Base-by-base conservation (phyloP, 148 eudicot species). In the Bassia scoparia region DNA sequence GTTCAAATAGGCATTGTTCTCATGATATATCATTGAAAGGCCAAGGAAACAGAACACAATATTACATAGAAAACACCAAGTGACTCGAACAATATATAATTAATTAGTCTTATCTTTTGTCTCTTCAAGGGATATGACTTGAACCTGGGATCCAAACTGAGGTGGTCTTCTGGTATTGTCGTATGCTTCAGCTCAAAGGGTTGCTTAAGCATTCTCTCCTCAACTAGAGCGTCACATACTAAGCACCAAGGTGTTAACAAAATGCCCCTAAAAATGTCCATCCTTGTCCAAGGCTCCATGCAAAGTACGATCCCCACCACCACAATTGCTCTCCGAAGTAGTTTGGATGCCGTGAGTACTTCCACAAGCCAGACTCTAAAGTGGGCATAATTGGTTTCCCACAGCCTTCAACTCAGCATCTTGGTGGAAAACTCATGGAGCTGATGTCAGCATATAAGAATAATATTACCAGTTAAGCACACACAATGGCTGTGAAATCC, bases 221-320 rank as follows among this genome's bases (percentile, higher is more conserved):
- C 98, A 49, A 94, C 98, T 14, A 94, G 91, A 61, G 81, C 24
- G 98, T 91, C 31, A 94, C 98, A 84, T 89, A 89, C 88, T 62
- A 94, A 84, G 71, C 95, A 89, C 83, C n/a, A 86, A 68, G 65
- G 84, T 88, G 59, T 94, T 94, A 33, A 88, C 65, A 43, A 94
- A n/a, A 68, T 13, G 97, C 82, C 35, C 98, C 98, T 17, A 86
- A 34, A 63, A 84, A 81, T 11, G 75, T 72, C 93, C 91, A 94
- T 27, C 82, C 83, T 63, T 58, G 75, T 34, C 90, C 98, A 27
- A 94, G 77, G 74, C 87, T 91, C 89, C 93, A 89, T 8, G 84
- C 90, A 60, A 91, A 91, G 53, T 89, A 58, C 93, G 37, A 94
- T 59, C 98, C 98, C 97, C 96, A 94, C 98, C 98, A 94, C 98